phyloP scores from a whole-genome alignment of 352 stramenopile genomes.

The Phytophthora fragariaefolia region DNA sequence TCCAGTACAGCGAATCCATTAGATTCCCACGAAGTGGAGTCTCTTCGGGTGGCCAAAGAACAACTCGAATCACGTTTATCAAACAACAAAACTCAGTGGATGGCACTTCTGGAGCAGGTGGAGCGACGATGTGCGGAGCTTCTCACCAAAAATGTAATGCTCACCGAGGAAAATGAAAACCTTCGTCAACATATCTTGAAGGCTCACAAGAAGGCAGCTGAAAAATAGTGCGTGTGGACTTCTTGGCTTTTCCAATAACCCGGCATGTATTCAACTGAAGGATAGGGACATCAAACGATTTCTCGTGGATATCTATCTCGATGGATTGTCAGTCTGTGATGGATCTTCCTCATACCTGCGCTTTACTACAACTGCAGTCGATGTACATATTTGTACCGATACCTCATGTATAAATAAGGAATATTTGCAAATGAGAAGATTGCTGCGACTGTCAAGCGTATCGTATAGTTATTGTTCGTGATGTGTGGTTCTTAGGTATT shows the following conservation, averaged over 20 bases:
- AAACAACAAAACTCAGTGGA: conserved; percentile 51
- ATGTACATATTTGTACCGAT: too few relatives aligned
- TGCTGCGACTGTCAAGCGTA: too few relatives aligned
- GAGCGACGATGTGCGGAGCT: conserved; percentile 67
- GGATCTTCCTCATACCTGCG: not conserved
- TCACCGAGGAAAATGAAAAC: conserved; percentile 65
- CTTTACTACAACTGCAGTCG: too few relatives aligned
- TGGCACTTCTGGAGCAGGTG: conserved; percentile 51
- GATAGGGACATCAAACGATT: too few relatives aligned
- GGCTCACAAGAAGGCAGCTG: conserved; percentile 1
- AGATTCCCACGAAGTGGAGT: conserved; percentile 18
- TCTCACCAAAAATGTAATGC: conserved; percentile 78
- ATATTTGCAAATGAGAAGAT: too few relatives aligned
- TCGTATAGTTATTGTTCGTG: too few relatives aligned
- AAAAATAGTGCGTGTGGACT: too few relatives aligned
- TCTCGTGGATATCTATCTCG: not conserved
- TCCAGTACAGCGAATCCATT: not conserved
- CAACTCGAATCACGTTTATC: conserved; percentile 48
- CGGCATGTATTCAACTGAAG: too few relatives aligned
- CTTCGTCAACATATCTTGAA: conserved; percentile 49
- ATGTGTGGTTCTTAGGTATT: too few relatives aligned
- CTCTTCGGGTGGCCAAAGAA: conserved; percentile 36
- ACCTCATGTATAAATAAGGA: not conserved
- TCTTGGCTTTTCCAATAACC: too few relatives aligned
- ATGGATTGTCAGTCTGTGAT: not conserved